Evolutionary conservation across 225 moss, liverwort and hornwort species (phyloP).

Genomic region (Marchantia polymorpha): DNA sequence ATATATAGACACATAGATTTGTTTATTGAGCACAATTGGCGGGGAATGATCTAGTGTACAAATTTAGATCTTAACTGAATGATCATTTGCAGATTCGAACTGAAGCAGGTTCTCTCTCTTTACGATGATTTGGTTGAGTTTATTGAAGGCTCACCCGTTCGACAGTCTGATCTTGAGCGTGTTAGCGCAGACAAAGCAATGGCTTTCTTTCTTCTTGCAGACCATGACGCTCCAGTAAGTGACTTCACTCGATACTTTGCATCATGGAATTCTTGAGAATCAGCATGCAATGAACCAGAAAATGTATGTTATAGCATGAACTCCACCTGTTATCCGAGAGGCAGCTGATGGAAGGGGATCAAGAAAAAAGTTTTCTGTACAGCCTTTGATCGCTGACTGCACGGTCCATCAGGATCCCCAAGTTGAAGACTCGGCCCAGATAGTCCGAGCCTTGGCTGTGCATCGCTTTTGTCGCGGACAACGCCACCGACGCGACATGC

Average conservation of each 20-base stretch:
- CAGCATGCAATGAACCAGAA: neutral
- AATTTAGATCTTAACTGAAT: too few relatives aligned
- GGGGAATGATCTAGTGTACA: too few relatives aligned
- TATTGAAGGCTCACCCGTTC: slow-evolving; percentile 87
- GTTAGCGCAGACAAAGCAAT: slow-evolving; percentile 66
- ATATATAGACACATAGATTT: too few relatives aligned
- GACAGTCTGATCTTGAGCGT: slow-evolving; percentile 61
- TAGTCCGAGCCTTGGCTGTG: slow-evolving; percentile 83
- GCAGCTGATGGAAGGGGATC: too few relatives aligned
- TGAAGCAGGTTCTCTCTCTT: slow-evolving; percentile 66
- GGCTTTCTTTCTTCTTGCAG: slow-evolving; percentile 79
- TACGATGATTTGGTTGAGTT: slow-evolving; percentile 84
- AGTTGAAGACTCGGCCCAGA: slow-evolving; percentile 80
- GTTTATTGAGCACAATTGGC: too few relatives aligned
- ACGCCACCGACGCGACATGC: slow-evolving; percentile 25
- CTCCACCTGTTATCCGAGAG: too few relatives aligned
- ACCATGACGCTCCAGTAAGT: slow-evolving; percentile 60
- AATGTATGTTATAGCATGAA: too few relatives aligned
- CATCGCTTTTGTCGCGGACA: slow-evolving; percentile 57
- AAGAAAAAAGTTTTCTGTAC: too few relatives aligned
- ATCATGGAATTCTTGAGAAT: neutral
- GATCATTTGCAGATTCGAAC: slow-evolving; percentile 61
- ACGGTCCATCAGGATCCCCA: slow-evolving; percentile 43
- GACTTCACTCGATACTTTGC: neutral
- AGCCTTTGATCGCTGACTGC: neutral